Conservation (phyloP, 2,329 filamentous ascomycete genomes). For the Cordyceps fumosorosea region DNA sequence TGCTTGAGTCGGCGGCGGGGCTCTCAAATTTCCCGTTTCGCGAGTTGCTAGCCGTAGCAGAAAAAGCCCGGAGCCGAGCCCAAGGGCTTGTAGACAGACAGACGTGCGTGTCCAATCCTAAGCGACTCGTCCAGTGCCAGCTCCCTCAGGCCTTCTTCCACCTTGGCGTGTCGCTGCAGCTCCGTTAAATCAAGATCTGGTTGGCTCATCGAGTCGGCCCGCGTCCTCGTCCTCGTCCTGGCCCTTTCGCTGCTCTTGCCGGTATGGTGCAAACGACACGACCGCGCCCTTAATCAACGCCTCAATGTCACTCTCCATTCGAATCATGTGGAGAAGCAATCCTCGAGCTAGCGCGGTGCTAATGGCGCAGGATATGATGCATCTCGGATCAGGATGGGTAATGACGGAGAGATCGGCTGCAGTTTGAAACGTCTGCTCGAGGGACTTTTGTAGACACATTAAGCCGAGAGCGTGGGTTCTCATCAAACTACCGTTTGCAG, state of each 20-base stretch:
- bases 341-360: constrained; percentile 40
- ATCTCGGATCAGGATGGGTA: constrained; percentile 46
- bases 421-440: constrained; percentile 37
- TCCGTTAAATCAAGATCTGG: constrained; percentile 32
- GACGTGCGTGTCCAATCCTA: constrained; percentile 32
- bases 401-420: constrained; percentile 29
- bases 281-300: constrained; percentile 32
- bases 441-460: constrained; percentile 31
- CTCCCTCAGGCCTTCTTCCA: constrained; percentile 26
- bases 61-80: constrained; percentile 42
- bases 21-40: constrained; percentile 19
- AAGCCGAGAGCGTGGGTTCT: constrained; percentile 44
- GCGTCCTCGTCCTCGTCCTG: constrained; percentile 13
- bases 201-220: constrained; percentile 22
- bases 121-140: constrained; percentile 37
- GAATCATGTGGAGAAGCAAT: constrained; percentile 38
- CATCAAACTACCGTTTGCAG: constrained; percentile 49
- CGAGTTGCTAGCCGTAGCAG: constrained; percentile 36
- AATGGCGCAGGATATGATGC: constrained; percentile 42
- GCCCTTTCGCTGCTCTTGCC: constrained; percentile 14
- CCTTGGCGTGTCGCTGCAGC: constrained; percentile 24
- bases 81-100: constrained; percentile 33
- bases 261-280: constrained; percentile 29
- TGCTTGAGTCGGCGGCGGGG: constrained; percentile 16
- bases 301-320: constrained; percentile 33